Percentiles rank a stretch among this genome's conserved stretches.
Conservation (phyloP, 148 eudicot genomes). For the Arbutus unedo region DNA sequence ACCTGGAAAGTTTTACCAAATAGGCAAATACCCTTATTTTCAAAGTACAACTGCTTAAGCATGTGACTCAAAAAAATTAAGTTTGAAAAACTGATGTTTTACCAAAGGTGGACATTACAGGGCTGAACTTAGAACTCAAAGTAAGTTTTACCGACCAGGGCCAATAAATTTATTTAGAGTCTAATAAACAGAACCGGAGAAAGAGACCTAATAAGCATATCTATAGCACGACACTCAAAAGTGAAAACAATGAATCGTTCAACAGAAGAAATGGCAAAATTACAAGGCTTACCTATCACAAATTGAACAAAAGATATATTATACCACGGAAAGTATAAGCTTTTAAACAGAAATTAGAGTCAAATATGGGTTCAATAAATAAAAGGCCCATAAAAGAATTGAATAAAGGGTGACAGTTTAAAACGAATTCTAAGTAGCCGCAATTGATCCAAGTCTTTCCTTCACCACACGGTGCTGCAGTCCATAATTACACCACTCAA, state of each 20-base stretch:
- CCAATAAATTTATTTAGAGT: neutral
- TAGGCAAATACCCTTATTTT: neutral
- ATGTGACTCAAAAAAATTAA: neutral
- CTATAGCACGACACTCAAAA: neutral
- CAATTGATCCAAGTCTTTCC: neutral
- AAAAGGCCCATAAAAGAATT: neutral
- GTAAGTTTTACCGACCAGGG: neutral
- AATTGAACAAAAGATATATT: neutral
- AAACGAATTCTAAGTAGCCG: neutral
- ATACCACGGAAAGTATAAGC: neutral
- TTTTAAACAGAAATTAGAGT: neutral
- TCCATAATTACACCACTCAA: neutral
- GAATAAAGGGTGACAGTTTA: slow-evolving; percentile 3
- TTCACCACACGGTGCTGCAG: neutral
- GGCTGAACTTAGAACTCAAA: neutral
- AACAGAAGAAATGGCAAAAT: neutral
- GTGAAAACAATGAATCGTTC: neutral
- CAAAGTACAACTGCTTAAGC: neutral
- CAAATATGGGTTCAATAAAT: neutral
- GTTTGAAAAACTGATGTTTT: neutral
- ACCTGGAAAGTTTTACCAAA: neutral
- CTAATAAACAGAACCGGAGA: neutral
- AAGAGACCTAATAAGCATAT: neutral
- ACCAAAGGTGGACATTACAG: neutral
- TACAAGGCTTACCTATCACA: neutral